A percentile compares a stretch with the other conserved stretches of the same genome.
These are phyloP conservation scores for Phytopythium aichiense DNA, from an alignment of 352 stramenopile species.

Conservation along the genomic window DNA sequence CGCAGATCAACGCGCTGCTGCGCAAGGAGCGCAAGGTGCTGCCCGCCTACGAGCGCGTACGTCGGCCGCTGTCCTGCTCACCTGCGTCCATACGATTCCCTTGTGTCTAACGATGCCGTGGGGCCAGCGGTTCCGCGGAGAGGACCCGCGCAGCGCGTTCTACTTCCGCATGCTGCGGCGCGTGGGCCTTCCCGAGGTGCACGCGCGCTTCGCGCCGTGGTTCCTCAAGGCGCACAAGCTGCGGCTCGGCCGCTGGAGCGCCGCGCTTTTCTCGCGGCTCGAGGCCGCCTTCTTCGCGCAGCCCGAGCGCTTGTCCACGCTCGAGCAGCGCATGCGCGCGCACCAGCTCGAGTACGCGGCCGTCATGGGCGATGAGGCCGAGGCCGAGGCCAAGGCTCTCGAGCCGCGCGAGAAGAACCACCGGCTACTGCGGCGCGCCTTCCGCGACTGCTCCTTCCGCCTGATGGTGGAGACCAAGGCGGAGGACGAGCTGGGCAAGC, in stretches of 20 bases:
- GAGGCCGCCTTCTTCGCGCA: constrained; percentile 60
- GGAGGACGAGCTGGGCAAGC: constrained; percentile 42
- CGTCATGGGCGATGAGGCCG: constrained; percentile 17
- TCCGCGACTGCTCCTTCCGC: constrained; percentile 67
- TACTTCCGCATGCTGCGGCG: constrained; percentile 79
- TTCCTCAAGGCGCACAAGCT: constrained; percentile 78
- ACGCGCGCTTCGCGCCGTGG: constrained; percentile 73
- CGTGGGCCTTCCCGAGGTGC: constrained; percentile 58
- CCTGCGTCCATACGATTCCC: not conserved
- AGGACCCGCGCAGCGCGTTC: constrained; percentile 64
- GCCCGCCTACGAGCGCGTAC: constrained; percentile 44
- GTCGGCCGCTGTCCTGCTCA: not conserved
- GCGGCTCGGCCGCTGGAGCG: constrained; percentile 61
- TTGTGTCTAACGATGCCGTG: not conserved
- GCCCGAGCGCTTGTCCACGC: constrained; percentile 46
- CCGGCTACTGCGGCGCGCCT: constrained; percentile 50
- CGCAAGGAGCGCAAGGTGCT: constrained; percentile 54
- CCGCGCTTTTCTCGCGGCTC: constrained; percentile 59
- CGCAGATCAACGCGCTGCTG: constrained; percentile 64
- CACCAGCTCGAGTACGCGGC: constrained; percentile 43
- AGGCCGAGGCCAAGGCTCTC: not conserved
- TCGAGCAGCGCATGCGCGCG: constrained; percentile 57
- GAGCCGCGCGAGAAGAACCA: constrained; percentile 55
- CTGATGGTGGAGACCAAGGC: constrained; percentile 31
- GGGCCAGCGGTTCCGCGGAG: constrained; percentile 48